phyloP scores from a whole-genome alignment of 257 asterid species.

The Scutellaria galericulata region DNA sequence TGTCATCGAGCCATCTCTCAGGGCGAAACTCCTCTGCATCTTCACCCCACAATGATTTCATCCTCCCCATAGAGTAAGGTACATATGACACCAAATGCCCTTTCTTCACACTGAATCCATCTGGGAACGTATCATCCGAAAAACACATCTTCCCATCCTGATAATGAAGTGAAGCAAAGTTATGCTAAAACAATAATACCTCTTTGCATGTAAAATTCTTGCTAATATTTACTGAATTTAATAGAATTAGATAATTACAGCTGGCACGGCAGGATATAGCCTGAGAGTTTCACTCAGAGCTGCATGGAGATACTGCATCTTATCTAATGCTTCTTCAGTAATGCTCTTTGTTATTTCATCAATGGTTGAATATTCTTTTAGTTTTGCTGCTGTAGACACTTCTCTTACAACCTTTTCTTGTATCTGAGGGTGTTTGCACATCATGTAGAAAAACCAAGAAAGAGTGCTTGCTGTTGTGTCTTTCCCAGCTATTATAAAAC shows the following conservation, averaged over 20 bases:
- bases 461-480: conserved; percentile 73
- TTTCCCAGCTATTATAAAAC: conserved; percentile 80
- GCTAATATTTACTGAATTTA: neutral
- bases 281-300: conserved; percentile 68
- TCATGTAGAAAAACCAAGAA: conserved; percentile 74
- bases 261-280: conserved; percentile 67
- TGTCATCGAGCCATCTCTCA: conserved; percentile 66
- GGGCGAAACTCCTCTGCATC: conserved; percentile 75
- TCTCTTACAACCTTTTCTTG: conserved; percentile 55
- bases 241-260: conserved; percentile 34
- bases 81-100: conserved; percentile 50
- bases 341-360: conserved; percentile 50
- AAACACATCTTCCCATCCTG: conserved; percentile 73
- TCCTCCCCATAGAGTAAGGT: conserved; percentile 77
- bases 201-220: too few relatives aligned
- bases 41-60: conserved; percentile 68
- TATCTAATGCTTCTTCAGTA: conserved; percentile 60
- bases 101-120: conserved; percentile 62
- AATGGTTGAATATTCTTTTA: conserved; percentile 32
- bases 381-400: conserved; percentile 46
- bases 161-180: too few relatives aligned
- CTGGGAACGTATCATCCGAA: conserved; percentile 63
- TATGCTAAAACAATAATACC: too few relatives aligned
- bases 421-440: conserved; percentile 65
- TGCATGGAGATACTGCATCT: conserved; percentile 73